Conservation (phyloP, 2,329 filamentous ascomycete species). For the Colletotrichum australisinense region DNA sequence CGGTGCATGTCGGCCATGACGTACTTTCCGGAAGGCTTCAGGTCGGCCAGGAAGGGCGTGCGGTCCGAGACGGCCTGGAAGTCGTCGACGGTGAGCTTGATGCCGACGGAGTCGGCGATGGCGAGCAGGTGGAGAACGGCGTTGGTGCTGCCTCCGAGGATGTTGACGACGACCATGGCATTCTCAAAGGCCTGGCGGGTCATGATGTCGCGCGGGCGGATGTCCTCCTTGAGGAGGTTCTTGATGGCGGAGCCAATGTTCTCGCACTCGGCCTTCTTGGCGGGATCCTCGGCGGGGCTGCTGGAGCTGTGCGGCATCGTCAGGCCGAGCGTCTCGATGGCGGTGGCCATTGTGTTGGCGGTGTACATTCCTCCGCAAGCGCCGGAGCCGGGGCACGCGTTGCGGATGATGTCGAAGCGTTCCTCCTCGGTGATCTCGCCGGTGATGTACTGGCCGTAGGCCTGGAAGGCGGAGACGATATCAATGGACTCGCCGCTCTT, state of each 20-base stretch:
- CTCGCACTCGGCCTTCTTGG: conserved; percentile 80
- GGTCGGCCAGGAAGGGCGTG: conserved; percentile 82
- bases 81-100: conserved; percentile 87
- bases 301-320: conserved; percentile 86
- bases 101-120: conserved; percentile 83
- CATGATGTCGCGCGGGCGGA: conserved; percentile 81
- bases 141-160: conserved; percentile 87
- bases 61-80: conserved; percentile 86
- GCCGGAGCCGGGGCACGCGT: conserved; percentile 79
- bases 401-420: conserved; percentile 92
- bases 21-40: conserved; percentile 89
- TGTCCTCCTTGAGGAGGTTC: conserved; percentile 80
- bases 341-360: conserved; percentile 92
- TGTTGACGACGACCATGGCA: conserved; percentile 85
- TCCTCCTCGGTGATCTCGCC: conserved; percentile 92
- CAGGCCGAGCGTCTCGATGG: conserved; percentile 92
- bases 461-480: conserved; percentile 97
- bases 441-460: conserved; percentile 93
- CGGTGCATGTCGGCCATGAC: conserved; percentile 88
- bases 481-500: conserved; percentile 82
- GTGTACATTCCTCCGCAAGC: conserved; percentile 93
- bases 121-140: conserved; percentile 87
- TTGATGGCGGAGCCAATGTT: conserved; percentile 79
- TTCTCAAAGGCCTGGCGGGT: conserved; percentile 86
- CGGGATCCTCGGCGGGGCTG: conserved; percentile 78